Base-by-base conservation (phyloP, 2,329 filamentous ascomycete genomes). In the Trichocomaceae sp. region DNA sequence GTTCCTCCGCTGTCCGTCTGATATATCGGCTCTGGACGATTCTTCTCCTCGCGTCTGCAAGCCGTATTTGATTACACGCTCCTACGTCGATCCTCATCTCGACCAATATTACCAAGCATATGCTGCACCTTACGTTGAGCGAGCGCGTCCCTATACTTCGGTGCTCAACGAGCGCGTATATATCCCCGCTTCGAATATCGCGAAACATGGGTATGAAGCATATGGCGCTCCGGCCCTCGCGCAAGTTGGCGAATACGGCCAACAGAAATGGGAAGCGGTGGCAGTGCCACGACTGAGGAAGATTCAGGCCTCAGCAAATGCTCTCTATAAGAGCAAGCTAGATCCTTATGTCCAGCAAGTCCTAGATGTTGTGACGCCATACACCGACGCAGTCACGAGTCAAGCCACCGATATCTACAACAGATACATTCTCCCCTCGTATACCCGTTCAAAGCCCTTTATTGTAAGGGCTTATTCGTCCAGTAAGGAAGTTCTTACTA, bases 81-180 rank as follows among this genome's bases (percentile, higher is more conserved):
- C 76, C 75, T 84, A 78, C 55, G 75, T 91, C 57, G 74, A 83
- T 23, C 93, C 93, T 3, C 86, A 92, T 69, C 66, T 95, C 31
- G 79, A 85, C 63, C 92, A 91, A 2, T 95, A 95, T 73, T 97
- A 96, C 71, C 77, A 92, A 61, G 72, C 82, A 56, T 95, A 96
- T 66, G 86, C 88, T 22, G 87, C 86, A 5, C 88, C 90, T 2
- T 93, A 96, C 66, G 83, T 96, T 58, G 81, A 91, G 37, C 75
- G 83, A 49, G 85, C 82, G 35, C 83, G 82, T 57, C 92, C 92
- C 0, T 96, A 97, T 72, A 72, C 79, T 53, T 73, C 79, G 19
- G 68, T 75, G 20, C 72, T 82, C 60, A 80, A 84, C 61, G 74
- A 78, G 48, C 72, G 78, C 44, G 76, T 95, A 48, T 82, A 93